Conservation (phyloP, 371 early-diverging fungal genomes). For the Apophysomyces elegans region DNA sequence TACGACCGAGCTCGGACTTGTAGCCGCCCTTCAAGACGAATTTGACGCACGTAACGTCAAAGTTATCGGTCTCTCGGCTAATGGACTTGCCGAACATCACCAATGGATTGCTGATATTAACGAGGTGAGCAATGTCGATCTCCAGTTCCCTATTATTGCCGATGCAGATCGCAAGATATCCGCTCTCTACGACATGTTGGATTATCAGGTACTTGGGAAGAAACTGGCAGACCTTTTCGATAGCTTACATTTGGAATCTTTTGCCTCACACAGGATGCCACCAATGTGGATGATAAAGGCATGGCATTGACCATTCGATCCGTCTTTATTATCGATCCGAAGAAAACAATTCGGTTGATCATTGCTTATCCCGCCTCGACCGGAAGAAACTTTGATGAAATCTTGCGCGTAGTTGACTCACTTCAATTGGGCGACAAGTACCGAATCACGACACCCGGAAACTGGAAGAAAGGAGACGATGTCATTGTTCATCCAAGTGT, state of each 20-base stretch:
- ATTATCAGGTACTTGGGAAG: conserved; percentile 41
- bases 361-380: conserved; percentile 88
- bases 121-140: conserved; percentile 72
- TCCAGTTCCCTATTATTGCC: conserved; percentile 91
- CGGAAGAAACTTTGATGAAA: conserved; percentile 95
- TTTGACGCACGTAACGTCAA: conserved; percentile 82
- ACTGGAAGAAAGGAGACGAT: conserved; percentile 85
- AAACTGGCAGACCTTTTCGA: not conserved
- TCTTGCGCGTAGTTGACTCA: conserved; percentile 88
- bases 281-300: conserved; percentile 84
- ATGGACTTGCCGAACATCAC: conserved; percentile 78
- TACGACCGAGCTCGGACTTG: conserved; percentile 92
- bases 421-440: conserved; percentile 85
- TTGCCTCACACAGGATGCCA: conserved; percentile 62
- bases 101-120: conserved; percentile 91
- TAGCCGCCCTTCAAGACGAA: conserved; percentile 76
- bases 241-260: not conserved
- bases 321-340: conserved; percentile 92
- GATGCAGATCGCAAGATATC: conserved; percentile 82
- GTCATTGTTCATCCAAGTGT: conserved; percentile 89
- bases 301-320: conserved; percentile 91
- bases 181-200: conserved; percentile 92
- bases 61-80: conserved; percentile 90
- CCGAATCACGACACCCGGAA: conserved; percentile 90
- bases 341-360: conserved; percentile 83